Conservation (phyloP, 2,329 filamentous ascomycete species). For the Plenodomus tracheiphilus region DNA sequence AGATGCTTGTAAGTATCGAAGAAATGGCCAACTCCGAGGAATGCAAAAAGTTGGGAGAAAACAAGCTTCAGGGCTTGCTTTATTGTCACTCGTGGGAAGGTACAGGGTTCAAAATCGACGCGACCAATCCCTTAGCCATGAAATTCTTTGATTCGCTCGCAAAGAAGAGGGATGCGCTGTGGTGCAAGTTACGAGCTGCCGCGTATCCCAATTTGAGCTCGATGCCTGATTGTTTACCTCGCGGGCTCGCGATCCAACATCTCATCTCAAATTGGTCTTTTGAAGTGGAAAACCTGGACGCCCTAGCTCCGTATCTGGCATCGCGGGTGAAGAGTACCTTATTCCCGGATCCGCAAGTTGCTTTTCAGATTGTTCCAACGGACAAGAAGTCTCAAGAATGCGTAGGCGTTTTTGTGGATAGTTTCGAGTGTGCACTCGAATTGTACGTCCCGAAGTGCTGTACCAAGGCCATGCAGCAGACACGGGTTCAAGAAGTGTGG, state of each 20-base stretch:
- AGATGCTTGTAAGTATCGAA: constrained; percentile 24
- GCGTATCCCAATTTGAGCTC: constrained; percentile 23
- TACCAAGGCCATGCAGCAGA: constrained; percentile 11
- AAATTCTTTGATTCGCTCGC: constrained; percentile 44
- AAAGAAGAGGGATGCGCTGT: constrained; percentile 35
- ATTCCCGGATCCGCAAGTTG: constrained; percentile 22
- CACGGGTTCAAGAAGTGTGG: constrained; percentile 29
- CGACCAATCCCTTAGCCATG: constrained; percentile 23
- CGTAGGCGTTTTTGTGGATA: constrained; percentile 42
- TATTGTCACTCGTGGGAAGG: neutral
- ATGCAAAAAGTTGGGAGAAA: constrained; percentile 12
- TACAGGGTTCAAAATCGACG: neutral
- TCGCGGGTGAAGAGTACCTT: constrained; percentile 22
- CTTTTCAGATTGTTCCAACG: constrained; percentile 18
- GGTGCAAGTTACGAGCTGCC: constrained; percentile 30
- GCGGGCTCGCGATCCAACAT: constrained; percentile 40
- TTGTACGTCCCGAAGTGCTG: constrained; percentile 23
- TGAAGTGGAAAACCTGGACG: constrained; percentile 6
- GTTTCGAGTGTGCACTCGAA: constrained; percentile 32
- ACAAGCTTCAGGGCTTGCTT: constrained; percentile 15
- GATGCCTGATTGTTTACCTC: constrained; percentile 35
- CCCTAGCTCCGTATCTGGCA: constrained; percentile 29
- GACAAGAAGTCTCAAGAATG: constrained; percentile 28
- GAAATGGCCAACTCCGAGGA: constrained; percentile 19
- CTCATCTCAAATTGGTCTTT: constrained; percentile 25